phyloP scores from a whole-genome alignment of 345 rosid genomes.

The Fremontodendron californicum region DNA sequence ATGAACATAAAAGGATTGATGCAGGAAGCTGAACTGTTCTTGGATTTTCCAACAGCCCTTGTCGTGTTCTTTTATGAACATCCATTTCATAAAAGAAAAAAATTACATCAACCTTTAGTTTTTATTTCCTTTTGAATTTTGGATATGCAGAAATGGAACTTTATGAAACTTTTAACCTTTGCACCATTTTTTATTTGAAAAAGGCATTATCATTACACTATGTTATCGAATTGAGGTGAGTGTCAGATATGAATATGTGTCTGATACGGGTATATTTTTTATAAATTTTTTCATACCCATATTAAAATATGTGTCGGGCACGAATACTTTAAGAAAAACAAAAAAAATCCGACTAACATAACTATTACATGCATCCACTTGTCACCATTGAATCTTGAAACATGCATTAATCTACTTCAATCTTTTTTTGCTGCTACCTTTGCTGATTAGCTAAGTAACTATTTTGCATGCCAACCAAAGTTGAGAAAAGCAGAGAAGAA shows the following conservation, averaged over 20 bases:
- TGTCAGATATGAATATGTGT: too few relatives aligned
- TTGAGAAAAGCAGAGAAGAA: neutral
- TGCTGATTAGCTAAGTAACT: constrained; percentile 23
- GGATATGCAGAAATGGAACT: neutral
- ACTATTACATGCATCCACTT: neutral
- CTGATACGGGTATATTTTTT: too few relatives aligned
- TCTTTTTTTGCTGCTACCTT: neutral
- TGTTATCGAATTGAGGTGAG: too few relatives aligned
- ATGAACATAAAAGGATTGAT: neutral
- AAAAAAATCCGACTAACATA: too few relatives aligned
- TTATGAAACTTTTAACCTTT: neutral
- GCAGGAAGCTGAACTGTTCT: neutral
- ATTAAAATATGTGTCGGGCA: too few relatives aligned
- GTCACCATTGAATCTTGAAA: neutral
- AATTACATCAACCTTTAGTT: too few relatives aligned
- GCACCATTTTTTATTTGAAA: neutral
- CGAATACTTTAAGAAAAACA: too few relatives aligned
- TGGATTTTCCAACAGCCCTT: too few relatives aligned
- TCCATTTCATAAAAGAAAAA: too few relatives aligned
- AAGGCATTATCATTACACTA: too few relatives aligned
- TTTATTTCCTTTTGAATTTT: neutral
- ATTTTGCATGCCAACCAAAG: neutral
- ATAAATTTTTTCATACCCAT: too few relatives aligned
- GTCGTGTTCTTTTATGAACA: too few relatives aligned
- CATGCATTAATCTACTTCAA: neutral